Conservation (phyloP, 2,329 filamentous ascomycete genomes). For the Sporothrix sp. region DNA sequence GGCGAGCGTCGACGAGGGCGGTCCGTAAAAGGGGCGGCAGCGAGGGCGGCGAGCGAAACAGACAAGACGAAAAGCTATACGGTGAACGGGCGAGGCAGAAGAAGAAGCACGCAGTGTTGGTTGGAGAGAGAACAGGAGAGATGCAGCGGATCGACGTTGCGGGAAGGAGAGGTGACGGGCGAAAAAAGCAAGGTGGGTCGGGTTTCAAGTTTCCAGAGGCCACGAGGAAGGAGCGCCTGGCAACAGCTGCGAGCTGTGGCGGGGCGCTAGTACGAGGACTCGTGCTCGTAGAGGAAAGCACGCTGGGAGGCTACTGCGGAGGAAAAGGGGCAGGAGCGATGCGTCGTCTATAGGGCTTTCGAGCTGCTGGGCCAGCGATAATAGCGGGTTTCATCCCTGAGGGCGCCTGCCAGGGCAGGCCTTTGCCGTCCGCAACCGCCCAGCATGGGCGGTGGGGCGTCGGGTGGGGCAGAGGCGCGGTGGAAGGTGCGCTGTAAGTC, state of each 20-base stretch:
- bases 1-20: no score
- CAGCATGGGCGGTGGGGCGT: no score
- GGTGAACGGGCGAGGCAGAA: constrained; percentile 4
- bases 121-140: background rate
- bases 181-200: constrained; percentile 12
- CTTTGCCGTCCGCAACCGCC: background rate
- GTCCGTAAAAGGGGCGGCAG: no score
- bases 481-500: no score
- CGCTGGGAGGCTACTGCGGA: constrained; percentile 8
- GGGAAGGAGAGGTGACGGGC: background rate
- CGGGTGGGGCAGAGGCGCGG: no score
- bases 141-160: background rate
- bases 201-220: constrained; percentile 12
- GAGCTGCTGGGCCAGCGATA: constrained; percentile 3
- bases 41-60: constrained; percentile 8
- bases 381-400: constrained; percentile 13
- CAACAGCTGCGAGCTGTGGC: no score
- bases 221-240: background rate
- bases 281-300: constrained; percentile 1
- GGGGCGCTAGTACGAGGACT: no score
- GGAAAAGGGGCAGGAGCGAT: constrained; percentile 11
- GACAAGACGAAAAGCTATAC: constrained; percentile 12
- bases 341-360: background rate
- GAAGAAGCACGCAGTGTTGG: constrained; percentile 1
- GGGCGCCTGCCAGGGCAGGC: background rate